Evolutionary conservation across 176 grass and related monocot species (phyloP).

Genomic region (Rhynchospora breviuscula): DNA sequence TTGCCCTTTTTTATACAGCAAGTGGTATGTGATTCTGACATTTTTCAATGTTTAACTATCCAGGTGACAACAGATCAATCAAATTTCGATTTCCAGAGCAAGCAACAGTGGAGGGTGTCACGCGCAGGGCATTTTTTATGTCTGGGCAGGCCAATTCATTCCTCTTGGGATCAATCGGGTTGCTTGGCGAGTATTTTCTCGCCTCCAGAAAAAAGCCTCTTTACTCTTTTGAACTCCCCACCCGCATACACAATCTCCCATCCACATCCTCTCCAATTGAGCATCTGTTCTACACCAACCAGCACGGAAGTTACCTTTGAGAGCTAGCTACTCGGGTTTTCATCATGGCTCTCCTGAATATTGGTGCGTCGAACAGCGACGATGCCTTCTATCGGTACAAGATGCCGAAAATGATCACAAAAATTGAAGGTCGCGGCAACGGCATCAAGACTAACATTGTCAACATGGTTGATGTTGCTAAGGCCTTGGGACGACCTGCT

Average conservation of each 20-base stretch:
- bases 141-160: conserved; percentile 31
- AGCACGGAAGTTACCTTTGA: conserved; percentile 8
- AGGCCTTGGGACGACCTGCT: conserved; percentile 63
- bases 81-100: conserved; percentile 1
- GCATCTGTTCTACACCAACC: not conserved
- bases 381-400: conserved; percentile 97
- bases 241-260: not conserved
- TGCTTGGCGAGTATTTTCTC: conserved; percentile 37
- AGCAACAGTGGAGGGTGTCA: conserved; percentile 26
- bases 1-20: not conserved
- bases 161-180: conserved; percentile 38
- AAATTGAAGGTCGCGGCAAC: conserved; percentile 69
- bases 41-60: not conserved
- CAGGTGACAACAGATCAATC: not conserved
- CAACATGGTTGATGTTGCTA: conserved; percentile 81
- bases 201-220: conserved; percentile 32
- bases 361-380: conserved; percentile 75
- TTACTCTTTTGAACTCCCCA: conserved; percentile 17
- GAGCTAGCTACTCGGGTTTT: not conserved
- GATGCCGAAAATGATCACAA: conserved; percentile 84
- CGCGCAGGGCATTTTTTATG: conserved; percentile 31
- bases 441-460: conserved; percentile 79
- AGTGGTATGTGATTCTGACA: not conserved
- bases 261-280: conserved; percentile 5
- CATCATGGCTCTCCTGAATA: conserved; percentile 78